phyloP scores from a whole-genome alignment of 805 yeast species.

The Isabelozyma rhagii region DNA sequence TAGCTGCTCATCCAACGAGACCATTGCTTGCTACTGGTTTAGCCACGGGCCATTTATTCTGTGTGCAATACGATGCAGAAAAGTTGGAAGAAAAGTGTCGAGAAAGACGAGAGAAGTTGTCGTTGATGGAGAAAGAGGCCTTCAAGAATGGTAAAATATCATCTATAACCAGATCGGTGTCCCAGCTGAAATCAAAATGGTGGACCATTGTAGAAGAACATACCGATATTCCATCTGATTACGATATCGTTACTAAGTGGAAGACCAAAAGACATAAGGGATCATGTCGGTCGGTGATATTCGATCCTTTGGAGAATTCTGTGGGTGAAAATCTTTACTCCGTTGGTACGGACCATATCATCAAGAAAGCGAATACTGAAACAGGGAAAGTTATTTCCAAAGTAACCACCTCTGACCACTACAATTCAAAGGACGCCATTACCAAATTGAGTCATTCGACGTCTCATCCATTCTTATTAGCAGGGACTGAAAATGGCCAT shows the following conservation, averaged over 20 bases:
- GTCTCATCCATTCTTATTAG: slow-evolving; percentile 47
- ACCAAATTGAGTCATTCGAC: slow-evolving; percentile 46
- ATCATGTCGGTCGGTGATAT: slow-evolving; percentile 70
- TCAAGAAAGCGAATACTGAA: slow-evolving; percentile 68
- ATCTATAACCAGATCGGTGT: slow-evolving; percentile 21
- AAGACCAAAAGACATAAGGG: slow-evolving; percentile 88
- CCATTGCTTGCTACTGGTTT: slow-evolving; percentile 67
- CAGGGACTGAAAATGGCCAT: slow-evolving; percentile 70
- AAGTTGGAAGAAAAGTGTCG: slow-evolving; percentile 34
- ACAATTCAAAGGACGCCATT: slow-evolving; percentile 24
- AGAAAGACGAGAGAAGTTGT: slow-evolving; percentile 17
- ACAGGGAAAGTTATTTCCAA: slow-evolving; percentile 77
- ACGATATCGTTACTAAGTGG: slow-evolving; percentile 54
- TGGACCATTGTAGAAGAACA: slow-evolving; percentile 41
- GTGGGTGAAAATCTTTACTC: slow-evolving; percentile 58
- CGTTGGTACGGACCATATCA: slow-evolving; percentile 74
- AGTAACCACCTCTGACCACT: slow-evolving; percentile 21
- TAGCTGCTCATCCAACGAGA: slow-evolving; percentile 73
- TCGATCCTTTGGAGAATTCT: slow-evolving; percentile 48
- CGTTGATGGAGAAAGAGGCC: slow-evolving; percentile 20
- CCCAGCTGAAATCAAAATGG: slow-evolving; percentile 38
- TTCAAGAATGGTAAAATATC: slow-evolving; percentile 19
- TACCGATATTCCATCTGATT: slow-evolving; percentile 18
- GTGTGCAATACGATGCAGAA: slow-evolving; percentile 56
- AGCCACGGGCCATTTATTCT: slow-evolving; percentile 75